Evolutionary conservation across 805 yeast genomes (phyloP).

Genomic region (Kuraishia cidri): DNA sequence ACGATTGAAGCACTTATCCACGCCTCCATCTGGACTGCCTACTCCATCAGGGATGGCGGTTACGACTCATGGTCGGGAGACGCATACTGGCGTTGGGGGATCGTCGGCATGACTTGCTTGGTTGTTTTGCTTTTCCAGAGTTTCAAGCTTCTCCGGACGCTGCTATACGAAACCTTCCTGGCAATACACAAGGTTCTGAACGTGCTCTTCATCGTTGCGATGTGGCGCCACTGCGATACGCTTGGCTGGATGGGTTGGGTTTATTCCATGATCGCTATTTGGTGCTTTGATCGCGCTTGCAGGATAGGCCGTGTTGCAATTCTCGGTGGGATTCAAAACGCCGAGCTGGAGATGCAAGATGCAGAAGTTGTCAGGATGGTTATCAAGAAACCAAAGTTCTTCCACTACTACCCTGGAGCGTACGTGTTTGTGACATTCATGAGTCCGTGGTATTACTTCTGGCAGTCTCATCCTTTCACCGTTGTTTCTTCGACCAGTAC

Average conservation of each 20-base stretch:
- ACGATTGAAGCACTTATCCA: conserved; percentile 46
- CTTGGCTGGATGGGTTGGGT: conserved; percentile 36
- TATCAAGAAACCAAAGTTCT: conserved; percentile 10
- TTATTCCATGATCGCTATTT: conserved; percentile 25
- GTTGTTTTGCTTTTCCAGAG: too few species aligned
- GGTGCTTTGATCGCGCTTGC: conserved; percentile 28
- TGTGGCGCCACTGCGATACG: too few species aligned
- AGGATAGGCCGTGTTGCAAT: conserved; percentile 22
- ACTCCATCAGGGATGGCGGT: conserved; percentile 27
- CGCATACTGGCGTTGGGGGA: conserved; percentile 13
- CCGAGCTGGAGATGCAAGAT: conserved; percentile 5
- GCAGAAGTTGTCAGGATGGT: conserved; percentile 9
- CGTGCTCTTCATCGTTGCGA: too few species aligned
- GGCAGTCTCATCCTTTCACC: conserved; percentile 67
- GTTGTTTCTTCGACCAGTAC: conserved; percentile 27
- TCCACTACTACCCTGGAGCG: conserved; percentile 35
- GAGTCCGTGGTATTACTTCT: conserved; percentile 30
- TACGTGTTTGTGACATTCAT: conserved; percentile 47
- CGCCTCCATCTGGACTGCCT: conserved; percentile 43
- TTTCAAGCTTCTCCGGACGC: too few species aligned
- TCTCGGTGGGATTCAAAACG: conserved; percentile 14
- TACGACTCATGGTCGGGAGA: neutral
- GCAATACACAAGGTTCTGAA: too few species aligned
- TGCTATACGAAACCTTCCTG: too few species aligned
- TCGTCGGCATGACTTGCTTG: conserved; percentile 24